Evolutionary conservation across 805 yeast genomes (phyloP).

Genomic region (Spathaspora arborariae): DNA sequence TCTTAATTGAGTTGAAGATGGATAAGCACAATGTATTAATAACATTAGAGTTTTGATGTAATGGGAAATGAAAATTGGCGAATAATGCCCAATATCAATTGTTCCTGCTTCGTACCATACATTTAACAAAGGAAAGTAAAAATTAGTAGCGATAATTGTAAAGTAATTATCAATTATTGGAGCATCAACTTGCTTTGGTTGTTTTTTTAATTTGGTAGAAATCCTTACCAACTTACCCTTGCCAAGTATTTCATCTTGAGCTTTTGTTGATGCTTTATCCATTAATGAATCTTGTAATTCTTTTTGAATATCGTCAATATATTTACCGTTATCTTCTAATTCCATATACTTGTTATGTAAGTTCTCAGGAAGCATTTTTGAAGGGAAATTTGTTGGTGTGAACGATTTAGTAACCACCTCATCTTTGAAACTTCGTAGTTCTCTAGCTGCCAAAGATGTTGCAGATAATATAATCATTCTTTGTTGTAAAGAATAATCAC

Average conservation of each 20-base stretch:
- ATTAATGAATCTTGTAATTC: slow-evolving; percentile 32
- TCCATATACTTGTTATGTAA: slow-evolving; percentile 42
- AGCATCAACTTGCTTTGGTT: slow-evolving; percentile 7
- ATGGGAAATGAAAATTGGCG: slow-evolving; percentile 53
- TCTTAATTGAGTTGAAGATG: slow-evolving; percentile 43
- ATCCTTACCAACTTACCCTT: slow-evolving; percentile 41
- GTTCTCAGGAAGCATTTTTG: slow-evolving; percentile 43
- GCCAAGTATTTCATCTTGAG: slow-evolving; percentile 26
- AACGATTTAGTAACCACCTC: slow-evolving; percentile 35
- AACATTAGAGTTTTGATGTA: slow-evolving; percentile 56
- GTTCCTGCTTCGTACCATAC: slow-evolving; percentile 50
- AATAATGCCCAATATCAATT: slow-evolving; percentile 48
- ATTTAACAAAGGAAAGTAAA: slow-evolving; percentile 53
- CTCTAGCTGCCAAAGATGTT: slow-evolving; percentile 69
- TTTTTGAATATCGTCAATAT: slow-evolving; percentile 4
- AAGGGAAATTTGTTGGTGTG: slow-evolving; percentile 25
- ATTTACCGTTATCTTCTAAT: slow-evolving; percentile 7
- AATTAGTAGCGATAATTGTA: slow-evolving; percentile 37
- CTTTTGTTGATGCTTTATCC: slow-evolving; percentile 26
- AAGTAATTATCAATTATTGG: slow-evolving; percentile 34
- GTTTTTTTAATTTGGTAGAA: slow-evolving; percentile 31
- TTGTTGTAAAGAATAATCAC: slow-evolving; percentile 81
- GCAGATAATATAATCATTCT: slow-evolving; percentile 66
- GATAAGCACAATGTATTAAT: slow-evolving; percentile 56
- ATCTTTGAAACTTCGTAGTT: slow-evolving; percentile 62